phyloP scores from a whole-genome alignment of 169 alveolate species.

The Amoebophrya sp. region DNA sequence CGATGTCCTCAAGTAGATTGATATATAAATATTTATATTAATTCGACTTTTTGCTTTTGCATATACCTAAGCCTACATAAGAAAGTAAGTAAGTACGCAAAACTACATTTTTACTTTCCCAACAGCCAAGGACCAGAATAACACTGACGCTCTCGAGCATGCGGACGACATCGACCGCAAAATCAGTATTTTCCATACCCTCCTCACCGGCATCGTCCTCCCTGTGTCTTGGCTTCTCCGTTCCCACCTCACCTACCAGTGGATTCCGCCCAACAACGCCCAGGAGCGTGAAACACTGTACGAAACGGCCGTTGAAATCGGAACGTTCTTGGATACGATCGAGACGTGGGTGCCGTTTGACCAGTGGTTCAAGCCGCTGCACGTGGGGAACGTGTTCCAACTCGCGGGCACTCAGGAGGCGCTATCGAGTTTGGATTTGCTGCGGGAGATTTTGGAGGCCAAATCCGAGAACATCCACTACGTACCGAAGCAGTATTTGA shows the following conservation, averaged over 20 bases:
- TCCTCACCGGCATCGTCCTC: neutral
- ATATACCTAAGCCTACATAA: too few species aligned
- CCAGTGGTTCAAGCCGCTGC: neutral
- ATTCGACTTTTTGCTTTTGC: too few species aligned
- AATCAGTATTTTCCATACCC: neutral
- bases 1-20: too few species aligned
- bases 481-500: neutral
- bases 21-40: too few species aligned
- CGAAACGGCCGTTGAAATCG: neutral
- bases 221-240: neutral
- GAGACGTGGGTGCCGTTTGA: neutral
- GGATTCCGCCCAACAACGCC: neutral
- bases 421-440: neutral
- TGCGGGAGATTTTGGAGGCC: neutral
- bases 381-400: neutral
- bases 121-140: too few species aligned
- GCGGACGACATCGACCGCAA: too few species aligned
- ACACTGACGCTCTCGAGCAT: neutral
- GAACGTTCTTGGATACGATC: neutral
- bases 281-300: neutral
- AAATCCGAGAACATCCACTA: neutral
- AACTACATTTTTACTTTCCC: too few species aligned
- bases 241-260: neutral
- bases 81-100: too few species aligned
- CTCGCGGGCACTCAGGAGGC: neutral